These are phyloP conservation scores for Phytopythium ostracodes DNA, from an alignment of 352 stramenopile species.

Conservation along the genomic window DNA sequence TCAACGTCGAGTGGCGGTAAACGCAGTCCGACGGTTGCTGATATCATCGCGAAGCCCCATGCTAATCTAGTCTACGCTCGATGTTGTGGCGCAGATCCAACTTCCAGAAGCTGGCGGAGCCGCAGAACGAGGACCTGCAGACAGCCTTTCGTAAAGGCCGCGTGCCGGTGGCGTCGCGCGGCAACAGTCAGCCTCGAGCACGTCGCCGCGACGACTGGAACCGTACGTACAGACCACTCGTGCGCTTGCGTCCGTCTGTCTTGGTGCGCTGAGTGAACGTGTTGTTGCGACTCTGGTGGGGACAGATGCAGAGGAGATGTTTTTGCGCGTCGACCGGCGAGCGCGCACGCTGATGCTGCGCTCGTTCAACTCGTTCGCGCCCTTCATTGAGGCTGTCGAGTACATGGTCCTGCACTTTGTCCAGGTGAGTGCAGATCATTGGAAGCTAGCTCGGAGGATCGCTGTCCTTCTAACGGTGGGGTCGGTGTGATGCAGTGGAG, in stretches of 20 bases:
- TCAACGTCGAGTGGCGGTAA: constrained; percentile 83
- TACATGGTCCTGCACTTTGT: constrained; percentile 79
- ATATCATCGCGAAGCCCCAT: too few species aligned
- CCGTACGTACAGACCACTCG: constrained; percentile 22
- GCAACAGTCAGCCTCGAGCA: constrained; percentile 30
- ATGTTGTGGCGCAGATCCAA: constrained; percentile 48
- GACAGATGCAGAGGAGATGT: constrained; percentile 77
- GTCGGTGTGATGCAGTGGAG: constrained; percentile 39
- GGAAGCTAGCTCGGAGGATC: not conserved
- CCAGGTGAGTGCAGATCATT: constrained; percentile 35
- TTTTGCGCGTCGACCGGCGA: constrained; percentile 64
- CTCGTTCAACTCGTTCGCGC: constrained; percentile 60
- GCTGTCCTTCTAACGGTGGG: too few species aligned
- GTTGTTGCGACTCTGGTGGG: not conserved
- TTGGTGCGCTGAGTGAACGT: not conserved
- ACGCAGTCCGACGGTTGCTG: not conserved
- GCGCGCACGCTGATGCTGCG: constrained; percentile 62
- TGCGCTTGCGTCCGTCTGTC: not conserved
- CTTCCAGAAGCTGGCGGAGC: constrained; percentile 78
- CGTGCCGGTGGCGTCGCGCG: constrained; percentile 24
- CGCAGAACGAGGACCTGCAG: constrained; percentile 70
- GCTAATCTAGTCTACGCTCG: not conserved
- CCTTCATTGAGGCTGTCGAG: constrained; percentile 78
- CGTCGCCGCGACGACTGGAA: constrained; percentile 72
- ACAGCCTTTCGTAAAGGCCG: constrained; percentile 68